Evolutionary conservation across 1,139 yeast genomes (phyloP), one percentile per base, ranked within the genome.

Genomic region (Kurtzmaniella quercitrusa): DNA sequence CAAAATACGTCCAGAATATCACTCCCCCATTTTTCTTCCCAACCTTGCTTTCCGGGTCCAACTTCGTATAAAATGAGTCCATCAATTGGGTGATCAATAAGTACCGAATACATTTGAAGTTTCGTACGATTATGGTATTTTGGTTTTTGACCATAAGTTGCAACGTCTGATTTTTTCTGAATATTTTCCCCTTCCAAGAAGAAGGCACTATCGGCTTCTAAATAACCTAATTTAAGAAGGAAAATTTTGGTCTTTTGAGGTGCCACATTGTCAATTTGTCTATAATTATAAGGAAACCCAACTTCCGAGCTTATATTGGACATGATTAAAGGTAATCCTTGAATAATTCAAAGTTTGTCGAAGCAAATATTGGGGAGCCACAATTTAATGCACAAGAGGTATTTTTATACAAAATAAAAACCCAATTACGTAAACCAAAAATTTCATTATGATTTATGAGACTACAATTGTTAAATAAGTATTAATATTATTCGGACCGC

Each of bases 21-120:
- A 7, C 26, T 11, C 2, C 45, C 47, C 47, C 47, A 44, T 40
- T 42, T 44, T 8, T 39, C 41, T 42, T 44, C 44, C 45, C 45
- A 44, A 7, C 45, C 47, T 18, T 33, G 39, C 22, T 39, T 42
- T n/a, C 47, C 47, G 9, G 47, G 47, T 15, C 47, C 47, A 9
- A 44, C 45, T 30, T 44, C 47, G 28, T 39, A 44, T 8, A 44
- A 36, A 30, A 44, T 44, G 19, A 44, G 39, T n/a, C 47, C 47
- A 11, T 44, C 42, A 15, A 23, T 14, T 36, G 45, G 47, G 37
- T 44, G 45, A 40, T 44, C 46, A 9, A 43, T 42, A 2, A 44
- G 37, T 5, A 44, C 47, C 2, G 45, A 32, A 30, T 44, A 44
- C 44, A 44, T 42, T 33, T 40, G 45, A 12, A 42, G 40, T 19